Evolutionary conservation across 2,329 filamentous ascomycete species (phyloP).

Genomic region (Claviceps digitariae): DNA sequence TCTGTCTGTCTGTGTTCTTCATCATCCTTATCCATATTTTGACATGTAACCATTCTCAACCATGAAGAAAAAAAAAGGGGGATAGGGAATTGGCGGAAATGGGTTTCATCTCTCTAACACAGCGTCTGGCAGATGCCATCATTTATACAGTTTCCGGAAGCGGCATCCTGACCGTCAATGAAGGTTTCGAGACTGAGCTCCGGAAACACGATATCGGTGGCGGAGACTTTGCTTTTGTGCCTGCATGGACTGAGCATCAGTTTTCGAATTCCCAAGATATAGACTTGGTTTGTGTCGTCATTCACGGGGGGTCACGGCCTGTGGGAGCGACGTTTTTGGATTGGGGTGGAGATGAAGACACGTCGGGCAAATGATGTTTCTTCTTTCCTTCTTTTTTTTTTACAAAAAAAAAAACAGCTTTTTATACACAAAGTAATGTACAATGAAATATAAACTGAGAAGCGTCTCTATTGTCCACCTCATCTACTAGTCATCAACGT

Average conservation of each 20-base stretch:
- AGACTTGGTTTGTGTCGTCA: constrained; percentile 52
- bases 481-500: neutral
- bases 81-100: no score
- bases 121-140: constrained; percentile 43
- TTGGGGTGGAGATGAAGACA: constrained; percentile 40
- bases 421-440: no score
- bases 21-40: no score
- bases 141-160: constrained; percentile 51
- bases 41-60: no score
- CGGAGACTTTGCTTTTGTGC: constrained; percentile 59
- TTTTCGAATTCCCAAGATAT: constrained; percentile 49
- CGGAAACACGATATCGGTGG: constrained; percentile 42
- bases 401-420: no score
- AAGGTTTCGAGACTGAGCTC: constrained; percentile 35
- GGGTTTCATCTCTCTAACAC: neutral
- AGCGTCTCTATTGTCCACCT: neutral
- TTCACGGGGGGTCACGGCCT: constrained; percentile 46
- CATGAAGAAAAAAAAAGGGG: neutral
- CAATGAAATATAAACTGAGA: no score
- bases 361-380: no score
- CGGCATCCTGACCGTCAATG: constrained; percentile 45
- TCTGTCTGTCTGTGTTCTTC: no score
- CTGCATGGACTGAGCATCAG: constrained; percentile 58
- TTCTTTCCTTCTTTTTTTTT: no score
- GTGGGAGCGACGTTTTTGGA: constrained; percentile 48